Base-by-base conservation (phyloP, 768 basidiomycete species). In the Tylopilus felleus region DNA sequence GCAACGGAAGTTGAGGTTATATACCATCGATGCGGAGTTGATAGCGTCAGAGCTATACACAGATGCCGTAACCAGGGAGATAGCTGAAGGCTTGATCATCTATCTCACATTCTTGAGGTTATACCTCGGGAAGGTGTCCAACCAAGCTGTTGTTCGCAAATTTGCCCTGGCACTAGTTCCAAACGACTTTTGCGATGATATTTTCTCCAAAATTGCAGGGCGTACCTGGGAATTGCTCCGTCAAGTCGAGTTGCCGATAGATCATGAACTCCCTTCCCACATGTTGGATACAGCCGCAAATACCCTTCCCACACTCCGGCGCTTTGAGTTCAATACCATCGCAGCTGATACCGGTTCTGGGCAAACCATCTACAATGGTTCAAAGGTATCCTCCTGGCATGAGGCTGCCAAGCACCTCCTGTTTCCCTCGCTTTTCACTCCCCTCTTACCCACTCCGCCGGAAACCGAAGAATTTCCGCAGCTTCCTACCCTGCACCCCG, bases 331-430 rank as follows among this genome's bases (percentile, higher is more conserved):
- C 65, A 93, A 93, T 64, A 86, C 91, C 35, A 82, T 92, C 51
- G 80, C 80, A 5, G 81, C 88, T 36, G 82, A 89, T 53, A 77
- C 80, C 4, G 79, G 80, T 35, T 69, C 76, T 50, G 80, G 82
- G 19, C 76, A 85, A 54, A 77, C 80, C 23, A 72, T 83, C 47
- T 78, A 81, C 55, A 83, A 85, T 59, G 82, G 83, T 33, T 78
- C 85, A 17, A 77, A 76, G 53, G 68, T 85, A 40, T 75, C 80
- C 27, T 83, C 86, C 8, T 91, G 90, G 88, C 90, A 95, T 62
- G 84, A 88, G 56, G 89, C 87, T 3, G 91, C 92, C 16, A 91
- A 90, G 62, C 91, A 96, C 63, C 71, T 98, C 29, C 74, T 98
- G 47, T 98, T 97, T 81, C 86, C 90, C 31, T 79, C 87, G 38